phyloP scores from a whole-genome alignment of 257 asterid species.

The Forsythia suspensa region DNA sequence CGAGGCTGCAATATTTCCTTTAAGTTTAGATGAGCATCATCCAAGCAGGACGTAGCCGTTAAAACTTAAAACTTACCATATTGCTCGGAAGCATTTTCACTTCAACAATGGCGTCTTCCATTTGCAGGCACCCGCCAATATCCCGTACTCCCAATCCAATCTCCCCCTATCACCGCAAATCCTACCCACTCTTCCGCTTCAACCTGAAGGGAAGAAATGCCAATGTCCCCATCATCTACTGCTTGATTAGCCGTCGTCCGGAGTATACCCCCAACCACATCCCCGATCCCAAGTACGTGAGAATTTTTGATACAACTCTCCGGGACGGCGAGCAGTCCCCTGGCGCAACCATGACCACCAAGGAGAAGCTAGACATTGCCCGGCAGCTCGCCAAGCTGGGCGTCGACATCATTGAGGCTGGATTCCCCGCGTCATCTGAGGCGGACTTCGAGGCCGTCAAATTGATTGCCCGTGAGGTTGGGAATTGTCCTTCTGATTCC shows the following conservation, averaged over 20 bases:
- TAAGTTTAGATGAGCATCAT: too few relatives aligned
- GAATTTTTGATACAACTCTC: slow-evolving; percentile 88
- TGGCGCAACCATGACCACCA: slow-evolving; percentile 93
- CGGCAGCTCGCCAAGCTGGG: slow-evolving; percentile 86
- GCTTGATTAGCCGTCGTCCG: slow-evolving; percentile 52
- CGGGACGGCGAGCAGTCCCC: slow-evolving; percentile 99
- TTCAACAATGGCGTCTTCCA: neutral
- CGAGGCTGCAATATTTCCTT: too few relatives aligned
- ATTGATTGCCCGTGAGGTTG: slow-evolving; percentile 73
- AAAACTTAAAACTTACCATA: too few relatives aligned
- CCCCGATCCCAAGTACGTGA: slow-evolving; percentile 79
- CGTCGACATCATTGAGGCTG: slow-evolving; percentile 91
- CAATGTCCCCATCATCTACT: slow-evolving; percentile 33
- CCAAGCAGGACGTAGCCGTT: too few relatives aligned
- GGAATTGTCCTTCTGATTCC: slow-evolving; percentile 34
- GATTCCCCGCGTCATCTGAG: slow-evolving; percentile 91
- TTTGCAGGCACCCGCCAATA: neutral
- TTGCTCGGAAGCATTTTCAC: too few relatives aligned
- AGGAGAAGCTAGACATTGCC: slow-evolving; percentile 88
- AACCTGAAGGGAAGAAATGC: slow-evolving; percentile 5
- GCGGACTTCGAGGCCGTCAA: slow-evolving; percentile 85
- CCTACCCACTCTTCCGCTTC: neutral
- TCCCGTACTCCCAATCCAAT: too few relatives aligned
- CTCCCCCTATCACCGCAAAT: slow-evolving; percentile 5
- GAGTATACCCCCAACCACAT: slow-evolving; percentile 72